Evolutionary conservation across 2,329 filamentous ascomycete species (phyloP).

Genomic region (Fragosphaeria purpurea): DNA sequence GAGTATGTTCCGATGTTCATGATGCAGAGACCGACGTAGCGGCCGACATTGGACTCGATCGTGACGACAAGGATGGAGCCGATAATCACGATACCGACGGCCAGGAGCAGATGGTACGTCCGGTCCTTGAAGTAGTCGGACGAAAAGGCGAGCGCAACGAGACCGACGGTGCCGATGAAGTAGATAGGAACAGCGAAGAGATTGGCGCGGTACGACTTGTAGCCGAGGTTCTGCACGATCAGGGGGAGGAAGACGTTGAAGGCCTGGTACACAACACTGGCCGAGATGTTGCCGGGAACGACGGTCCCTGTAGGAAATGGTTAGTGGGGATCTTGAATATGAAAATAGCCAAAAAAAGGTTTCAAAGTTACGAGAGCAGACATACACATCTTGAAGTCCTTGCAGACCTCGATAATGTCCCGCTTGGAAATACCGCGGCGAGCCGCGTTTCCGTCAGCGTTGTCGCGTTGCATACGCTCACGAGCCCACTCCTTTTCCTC

Average conservation of each 20-base stretch:
- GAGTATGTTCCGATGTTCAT: constrained; percentile 4
- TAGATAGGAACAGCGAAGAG: constrained; percentile 9
- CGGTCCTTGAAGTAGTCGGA: constrained; percentile 3
- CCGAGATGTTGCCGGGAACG: constrained; percentile 6
- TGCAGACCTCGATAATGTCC: constrained; percentile 3
- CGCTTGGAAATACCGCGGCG: constrained; percentile 1
- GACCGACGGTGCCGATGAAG: constrained; percentile 44
- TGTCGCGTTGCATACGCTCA: constrained; percentile 4
- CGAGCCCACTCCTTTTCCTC: constrained; percentile 23
- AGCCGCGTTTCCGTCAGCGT: not conserved
- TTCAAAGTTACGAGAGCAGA: too few species aligned
- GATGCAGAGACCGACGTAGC: constrained; percentile 1
- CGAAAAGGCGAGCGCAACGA: not conserved
- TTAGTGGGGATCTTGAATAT: too few species aligned
- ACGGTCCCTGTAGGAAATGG: not conserved
- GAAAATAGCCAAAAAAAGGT: too few species aligned
- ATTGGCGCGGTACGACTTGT: constrained; percentile 4
- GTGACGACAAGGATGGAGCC: constrained; percentile 2
- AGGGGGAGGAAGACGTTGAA: constrained; percentile 7
- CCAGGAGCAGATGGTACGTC: not conserved
- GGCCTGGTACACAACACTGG: constrained; percentile 4
- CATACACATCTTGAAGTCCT: constrained; percentile 7
- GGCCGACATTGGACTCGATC: constrained; percentile 3
- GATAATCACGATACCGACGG: not conserved
- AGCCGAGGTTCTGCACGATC: constrained; percentile 12